These are phyloP conservation scores for Kandelia obovata DNA, from an alignment of 345 rosid species.

Conservation along the genomic window DNA sequence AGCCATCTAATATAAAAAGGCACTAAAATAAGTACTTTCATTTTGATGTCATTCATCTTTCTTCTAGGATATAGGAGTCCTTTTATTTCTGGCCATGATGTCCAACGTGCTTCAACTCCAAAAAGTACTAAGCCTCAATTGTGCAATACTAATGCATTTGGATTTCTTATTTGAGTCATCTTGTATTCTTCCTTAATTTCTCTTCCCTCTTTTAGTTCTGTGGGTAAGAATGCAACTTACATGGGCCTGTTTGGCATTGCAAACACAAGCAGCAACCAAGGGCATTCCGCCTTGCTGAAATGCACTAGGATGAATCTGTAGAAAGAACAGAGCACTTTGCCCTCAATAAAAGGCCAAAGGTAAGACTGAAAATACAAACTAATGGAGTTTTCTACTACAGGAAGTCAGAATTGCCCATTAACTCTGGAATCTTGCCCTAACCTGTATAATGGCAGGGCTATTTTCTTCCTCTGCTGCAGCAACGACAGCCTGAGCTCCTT, in stretches of 20 bases:
- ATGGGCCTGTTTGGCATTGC: conserved; percentile 79
- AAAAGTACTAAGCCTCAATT: too few species aligned
- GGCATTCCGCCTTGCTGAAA: conserved; percentile 80
- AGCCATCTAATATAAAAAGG: too few species aligned
- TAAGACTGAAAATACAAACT: neutral
- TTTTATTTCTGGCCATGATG: too few species aligned
- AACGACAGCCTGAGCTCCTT: conserved; percentile 91
- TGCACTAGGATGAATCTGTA: conserved; percentile 89
- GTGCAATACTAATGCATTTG: too few species aligned
- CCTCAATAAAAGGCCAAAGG: neutral
- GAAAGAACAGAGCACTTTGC: conserved; percentile 7
- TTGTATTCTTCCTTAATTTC: neutral
- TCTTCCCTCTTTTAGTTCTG: neutral
- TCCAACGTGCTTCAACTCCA: too few species aligned
- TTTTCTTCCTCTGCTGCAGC: conserved; percentile 94
- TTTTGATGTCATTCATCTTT: too few species aligned
- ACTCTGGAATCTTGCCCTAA: conserved; percentile 14
- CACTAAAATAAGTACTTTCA: too few species aligned
- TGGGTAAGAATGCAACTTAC: conserved; percentile 41
- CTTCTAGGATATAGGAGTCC: too few species aligned
- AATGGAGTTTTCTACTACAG: too few species aligned
- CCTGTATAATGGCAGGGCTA: conserved; percentile 97
- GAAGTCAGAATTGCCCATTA: neutral
- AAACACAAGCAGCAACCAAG: conserved; percentile 76
- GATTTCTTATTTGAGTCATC: neutral